Evolutionary conservation across 2,329 filamentous ascomycete species (phyloP).

Genomic region (Lecanosticta acicola): DNA sequence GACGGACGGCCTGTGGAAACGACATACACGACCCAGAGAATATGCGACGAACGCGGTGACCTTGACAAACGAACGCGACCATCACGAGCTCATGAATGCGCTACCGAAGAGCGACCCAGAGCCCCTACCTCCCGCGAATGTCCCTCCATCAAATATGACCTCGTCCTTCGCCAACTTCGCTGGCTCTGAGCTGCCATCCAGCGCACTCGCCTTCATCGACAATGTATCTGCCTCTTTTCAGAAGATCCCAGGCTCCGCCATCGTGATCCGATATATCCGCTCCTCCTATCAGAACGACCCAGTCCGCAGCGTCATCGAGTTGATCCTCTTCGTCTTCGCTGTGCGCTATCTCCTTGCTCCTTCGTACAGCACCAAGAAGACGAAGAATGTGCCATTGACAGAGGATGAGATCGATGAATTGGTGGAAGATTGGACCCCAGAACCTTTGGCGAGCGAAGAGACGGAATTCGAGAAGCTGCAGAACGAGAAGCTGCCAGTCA

Average conservation of each 20-base stretch:
- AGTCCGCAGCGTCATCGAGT: constrained; percentile 84
- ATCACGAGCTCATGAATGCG: neutral
- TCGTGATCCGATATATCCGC: constrained; percentile 89
- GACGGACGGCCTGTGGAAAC: too few relatives aligned
- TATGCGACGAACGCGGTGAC: neutral
- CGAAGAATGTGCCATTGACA: constrained; percentile 79
- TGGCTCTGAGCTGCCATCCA: constrained; percentile 52
- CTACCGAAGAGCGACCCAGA: neutral
- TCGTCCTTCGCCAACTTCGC: constrained; percentile 24
- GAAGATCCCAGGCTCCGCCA: constrained; percentile 86
- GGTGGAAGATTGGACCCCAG: constrained; percentile 92
- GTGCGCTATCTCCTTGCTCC: constrained; percentile 88
- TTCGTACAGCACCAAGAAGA: constrained; percentile 85
- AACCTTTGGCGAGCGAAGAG: constrained; percentile 73
- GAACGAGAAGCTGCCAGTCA: constrained; percentile 76
- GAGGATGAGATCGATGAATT: constrained; percentile 98
- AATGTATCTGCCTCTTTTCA: constrained; percentile 63
- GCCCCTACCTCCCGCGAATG: neutral
- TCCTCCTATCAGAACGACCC: constrained; percentile 98
- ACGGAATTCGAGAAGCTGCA: constrained; percentile 73
- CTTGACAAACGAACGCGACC: too few relatives aligned
- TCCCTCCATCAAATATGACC: constrained; percentile 11
- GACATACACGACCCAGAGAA: too few relatives aligned
- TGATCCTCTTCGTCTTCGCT: constrained; percentile 91
- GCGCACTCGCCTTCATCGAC: constrained; percentile 50